These are phyloP conservation scores for Boletus barrowsii DNA, from an alignment of 768 basidiomycete species.

Conservation along the genomic window DNA sequence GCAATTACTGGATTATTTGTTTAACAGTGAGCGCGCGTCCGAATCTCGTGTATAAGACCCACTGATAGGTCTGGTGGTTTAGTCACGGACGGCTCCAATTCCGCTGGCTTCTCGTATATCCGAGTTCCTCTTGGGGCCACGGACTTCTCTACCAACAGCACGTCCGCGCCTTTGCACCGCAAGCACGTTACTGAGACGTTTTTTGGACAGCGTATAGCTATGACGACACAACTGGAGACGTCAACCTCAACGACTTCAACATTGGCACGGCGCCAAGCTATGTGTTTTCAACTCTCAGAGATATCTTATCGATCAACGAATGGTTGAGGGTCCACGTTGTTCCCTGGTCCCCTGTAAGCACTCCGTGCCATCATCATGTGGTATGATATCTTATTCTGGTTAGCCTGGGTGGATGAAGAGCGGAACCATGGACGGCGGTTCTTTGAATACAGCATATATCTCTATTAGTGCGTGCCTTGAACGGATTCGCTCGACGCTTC, in stretches of 20 bases:
- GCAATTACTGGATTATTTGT: conserved; percentile 55
- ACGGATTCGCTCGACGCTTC: neutral
- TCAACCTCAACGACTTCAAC: conserved; percentile 54
- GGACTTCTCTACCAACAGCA: conserved; percentile 64
- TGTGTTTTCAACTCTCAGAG: conserved; percentile 58
- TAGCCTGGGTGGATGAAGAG: conserved; percentile 82
- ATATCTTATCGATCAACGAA: conserved; percentile 59
- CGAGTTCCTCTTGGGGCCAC: conserved; percentile 70
- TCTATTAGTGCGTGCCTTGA: conserved; percentile 42
- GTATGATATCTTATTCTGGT: neutral
- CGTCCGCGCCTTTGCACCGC: conserved; percentile 7
- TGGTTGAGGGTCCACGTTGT: conserved; percentile 53
- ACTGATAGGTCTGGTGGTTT: neutral
- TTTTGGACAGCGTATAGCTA: conserved; percentile 54
- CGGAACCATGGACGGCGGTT: conserved; percentile 67
- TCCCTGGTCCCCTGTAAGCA: conserved; percentile 73
- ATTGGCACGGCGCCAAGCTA: conserved; percentile 57
- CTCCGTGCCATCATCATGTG: no score
- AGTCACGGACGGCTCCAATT: conserved; percentile 57
- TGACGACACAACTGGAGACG: conserved; percentile 62
- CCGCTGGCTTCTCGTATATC: conserved; percentile 67
- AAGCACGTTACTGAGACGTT: conserved; percentile 2
- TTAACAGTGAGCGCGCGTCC: conserved; percentile 34
- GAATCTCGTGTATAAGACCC: neutral
- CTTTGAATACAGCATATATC: conserved; percentile 47